These are phyloP conservation scores for Penicillium sp. DNA, from an alignment of 2,329 filamentous ascomycete species.

Conservation along the genomic window DNA sequence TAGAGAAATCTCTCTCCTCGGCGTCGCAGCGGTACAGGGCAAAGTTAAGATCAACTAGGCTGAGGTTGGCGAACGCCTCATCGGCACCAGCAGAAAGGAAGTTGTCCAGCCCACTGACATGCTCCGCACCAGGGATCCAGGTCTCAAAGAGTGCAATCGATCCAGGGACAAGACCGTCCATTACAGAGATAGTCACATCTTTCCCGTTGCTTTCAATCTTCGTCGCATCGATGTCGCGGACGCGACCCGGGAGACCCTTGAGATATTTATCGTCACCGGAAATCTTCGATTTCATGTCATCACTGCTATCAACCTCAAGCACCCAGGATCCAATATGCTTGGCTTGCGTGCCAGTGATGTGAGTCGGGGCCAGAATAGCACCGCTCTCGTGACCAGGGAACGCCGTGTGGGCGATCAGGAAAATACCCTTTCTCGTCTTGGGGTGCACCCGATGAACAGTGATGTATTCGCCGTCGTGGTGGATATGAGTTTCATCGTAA, in stretches of 20 bases:
- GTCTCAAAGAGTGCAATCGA: conserved; percentile 95
- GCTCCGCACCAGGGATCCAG: conserved; percentile 83
- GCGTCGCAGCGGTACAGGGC: conserved; percentile 85
- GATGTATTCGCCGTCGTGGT: conserved; percentile 93
- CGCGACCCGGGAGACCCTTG: conserved; percentile 75
- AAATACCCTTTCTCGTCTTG: conserved; percentile 85
- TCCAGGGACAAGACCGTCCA: conserved; percentile 80
- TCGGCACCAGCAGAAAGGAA: conserved; percentile 78
- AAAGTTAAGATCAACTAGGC: conserved; percentile 81
- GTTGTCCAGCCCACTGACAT: conserved; percentile 74
- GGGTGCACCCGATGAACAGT: conserved; percentile 95
- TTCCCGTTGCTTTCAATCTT: conserved; percentile 64
- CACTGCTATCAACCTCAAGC: conserved; percentile 76
- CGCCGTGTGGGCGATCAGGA: conserved; percentile 91
- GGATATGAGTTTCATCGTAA: conserved; percentile 92
- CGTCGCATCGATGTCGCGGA: conserved; percentile 68
- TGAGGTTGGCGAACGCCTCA: conserved; percentile 67
- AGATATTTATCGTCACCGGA: conserved; percentile 65
- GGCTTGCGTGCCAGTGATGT: conserved; percentile 75
- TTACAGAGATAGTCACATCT: conserved; percentile 72
- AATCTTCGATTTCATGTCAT: conserved; percentile 60
- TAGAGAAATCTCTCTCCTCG: conserved; percentile 75
- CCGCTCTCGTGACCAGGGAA: conserved; percentile 87
- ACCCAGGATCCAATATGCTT: conserved; percentile 86
- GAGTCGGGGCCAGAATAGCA: conserved; percentile 70